Conservation (phyloP, 257 asterid species). For the Ajuga chamaepitys region DNA sequence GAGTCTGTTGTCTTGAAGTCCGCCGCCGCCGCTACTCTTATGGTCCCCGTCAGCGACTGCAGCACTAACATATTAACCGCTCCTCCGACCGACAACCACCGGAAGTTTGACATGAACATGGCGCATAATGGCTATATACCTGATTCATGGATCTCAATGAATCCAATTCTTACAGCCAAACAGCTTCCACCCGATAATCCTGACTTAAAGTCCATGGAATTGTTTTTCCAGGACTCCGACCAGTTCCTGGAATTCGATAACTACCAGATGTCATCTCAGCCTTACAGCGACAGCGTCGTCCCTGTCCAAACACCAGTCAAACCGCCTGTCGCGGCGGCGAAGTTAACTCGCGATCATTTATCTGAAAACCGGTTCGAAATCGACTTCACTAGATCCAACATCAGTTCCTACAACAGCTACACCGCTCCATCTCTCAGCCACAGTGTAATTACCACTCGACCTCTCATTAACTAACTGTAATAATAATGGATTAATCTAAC, state of each 20-base stretch:
- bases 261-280: constrained; percentile 30
- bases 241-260: constrained; percentile 53
- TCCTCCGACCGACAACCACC: background rate
- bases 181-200: constrained; percentile 12
- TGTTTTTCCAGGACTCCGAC: constrained; percentile 51
- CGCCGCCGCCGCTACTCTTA: constrained; percentile 18
- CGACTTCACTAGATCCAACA: constrained; percentile 56
- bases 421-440: constrained; percentile 51
- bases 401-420: constrained; percentile 49
- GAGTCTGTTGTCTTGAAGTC: constrained; percentile 49
- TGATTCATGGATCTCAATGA: constrained; percentile 34
- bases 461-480: background rate
- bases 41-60: constrained; percentile 13
- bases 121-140: constrained; percentile 6
- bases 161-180: constrained; percentile 23
- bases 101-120: background rate
- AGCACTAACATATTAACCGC: background rate
- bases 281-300: constrained; percentile 62
- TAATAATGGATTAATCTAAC: background rate
- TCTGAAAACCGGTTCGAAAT: constrained; percentile 48
- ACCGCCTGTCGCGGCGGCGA: constrained; percentile 22
- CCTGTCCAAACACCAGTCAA: constrained; percentile 49
- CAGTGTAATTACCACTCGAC: constrained; percentile 40
- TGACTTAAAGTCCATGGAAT: constrained; percentile 49
- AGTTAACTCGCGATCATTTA: constrained; percentile 22